Conservation (phyloP, 176 grass and related monocot genomes). For the Aegilops umbellulata region DNA sequence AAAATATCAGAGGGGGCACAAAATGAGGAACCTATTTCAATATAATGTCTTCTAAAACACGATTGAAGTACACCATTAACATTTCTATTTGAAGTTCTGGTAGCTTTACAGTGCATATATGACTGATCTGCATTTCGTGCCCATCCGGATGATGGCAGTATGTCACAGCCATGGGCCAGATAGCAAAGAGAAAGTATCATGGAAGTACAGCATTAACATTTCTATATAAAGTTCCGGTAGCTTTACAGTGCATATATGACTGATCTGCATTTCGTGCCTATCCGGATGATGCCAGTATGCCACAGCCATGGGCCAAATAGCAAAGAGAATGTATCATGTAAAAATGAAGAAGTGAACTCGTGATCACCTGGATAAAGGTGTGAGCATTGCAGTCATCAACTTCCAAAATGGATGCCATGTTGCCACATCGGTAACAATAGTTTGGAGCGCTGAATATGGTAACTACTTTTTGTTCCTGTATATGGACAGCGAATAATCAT, state of each 20-base stretch:
- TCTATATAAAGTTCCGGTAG: background rate
- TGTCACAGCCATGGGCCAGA: background rate
- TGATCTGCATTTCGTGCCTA: background rate
- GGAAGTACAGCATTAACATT: background rate
- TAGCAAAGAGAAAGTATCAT: background rate
- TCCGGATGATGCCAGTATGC: background rate
- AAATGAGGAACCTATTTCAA: background rate
- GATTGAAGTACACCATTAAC: too few species aligned
- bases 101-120: too few species aligned
- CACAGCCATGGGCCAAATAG: background rate
- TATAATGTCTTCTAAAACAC: background rate
- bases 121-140: background rate
- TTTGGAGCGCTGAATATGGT: constrained; percentile 99
- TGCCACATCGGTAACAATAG: constrained; percentile 97
- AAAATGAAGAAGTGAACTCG: background rate
- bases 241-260: background rate
- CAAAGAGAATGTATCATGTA: background rate
- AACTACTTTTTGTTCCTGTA: constrained; percentile 96
- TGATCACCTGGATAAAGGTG: constrained; percentile 84
- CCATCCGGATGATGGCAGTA: background rate
- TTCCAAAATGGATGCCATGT: constrained; percentile 98
- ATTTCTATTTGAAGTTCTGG: too few species aligned
- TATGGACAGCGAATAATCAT: constrained; percentile 4
- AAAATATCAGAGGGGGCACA: background rate
- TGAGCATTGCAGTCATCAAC: constrained; percentile 93